Evolutionary conservation across 2,329 filamentous ascomycete genomes (phyloP).

Genomic region (Ophiocordyceps camponoti-leonardi): DNA sequence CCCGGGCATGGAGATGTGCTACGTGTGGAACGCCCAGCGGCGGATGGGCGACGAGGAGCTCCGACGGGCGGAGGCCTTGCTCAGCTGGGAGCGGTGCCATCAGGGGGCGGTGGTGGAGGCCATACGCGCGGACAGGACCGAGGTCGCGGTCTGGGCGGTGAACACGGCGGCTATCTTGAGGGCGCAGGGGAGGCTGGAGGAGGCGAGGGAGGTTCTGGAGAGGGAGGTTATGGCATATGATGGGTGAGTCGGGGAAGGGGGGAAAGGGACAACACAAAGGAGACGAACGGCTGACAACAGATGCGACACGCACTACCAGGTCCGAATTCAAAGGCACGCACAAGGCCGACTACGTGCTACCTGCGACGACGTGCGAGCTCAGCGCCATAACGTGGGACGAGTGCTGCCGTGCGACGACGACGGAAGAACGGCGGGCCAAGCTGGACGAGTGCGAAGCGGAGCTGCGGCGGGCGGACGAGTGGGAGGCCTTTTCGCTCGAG

Average conservation of each 20-base stretch:
- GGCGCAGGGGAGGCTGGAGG: slow-evolving; percentile 40
- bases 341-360: slow-evolving; percentile 53
- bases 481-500: slow-evolving; percentile 59
- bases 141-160: slow-evolving; percentile 47
- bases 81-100: slow-evolving; percentile 47
- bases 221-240: slow-evolving; percentile 50
- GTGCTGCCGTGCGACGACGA: slow-evolving; percentile 21
- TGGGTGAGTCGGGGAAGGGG: slow-evolving; percentile 21
- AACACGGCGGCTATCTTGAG: slow-evolving; percentile 49
- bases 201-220: slow-evolving; percentile 48
- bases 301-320: slow-evolving; percentile 14
- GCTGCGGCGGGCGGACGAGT: slow-evolving; percentile 49
- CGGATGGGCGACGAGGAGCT: slow-evolving; percentile 56
- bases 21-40: slow-evolving; percentile 81
- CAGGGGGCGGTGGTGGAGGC: slow-evolving; percentile 14
- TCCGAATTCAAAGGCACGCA: slow-evolving; percentile 37
- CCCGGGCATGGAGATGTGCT: slow-evolving; percentile 80
- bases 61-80: slow-evolving; percentile 38
- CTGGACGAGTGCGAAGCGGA: slow-evolving; percentile 44
- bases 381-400: slow-evolving; percentile 68
- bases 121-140: slow-evolving; percentile 37
- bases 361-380: slow-evolving; percentile 74
- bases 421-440: slow-evolving; percentile 24
- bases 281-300: background rate
- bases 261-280: background rate